Evolutionary conservation across 352 stramenopile genomes (phyloP).

Genomic region (Peronospora destructor): DNA sequence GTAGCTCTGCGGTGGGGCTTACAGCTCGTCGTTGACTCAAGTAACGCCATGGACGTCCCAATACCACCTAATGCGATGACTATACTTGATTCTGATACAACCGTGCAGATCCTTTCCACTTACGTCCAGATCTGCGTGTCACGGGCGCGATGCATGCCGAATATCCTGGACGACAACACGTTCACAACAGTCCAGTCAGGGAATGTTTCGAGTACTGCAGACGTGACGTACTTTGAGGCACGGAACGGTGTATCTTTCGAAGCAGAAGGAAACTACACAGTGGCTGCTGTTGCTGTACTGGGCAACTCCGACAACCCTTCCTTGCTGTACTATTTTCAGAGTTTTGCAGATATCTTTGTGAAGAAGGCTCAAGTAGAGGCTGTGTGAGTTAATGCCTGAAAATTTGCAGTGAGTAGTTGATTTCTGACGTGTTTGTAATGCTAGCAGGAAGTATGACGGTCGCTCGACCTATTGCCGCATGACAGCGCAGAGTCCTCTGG

Average conservation of each 20-base stretch:
- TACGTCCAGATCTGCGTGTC: constrained; percentile 39
- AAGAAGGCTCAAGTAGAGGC: constrained; percentile 14
- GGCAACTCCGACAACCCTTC: constrained; percentile 23
- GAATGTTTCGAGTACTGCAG: no score
- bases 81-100: constrained; percentile 18
- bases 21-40: constrained; percentile 21
- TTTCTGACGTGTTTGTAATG: constrained; percentile 5
- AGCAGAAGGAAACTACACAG: no score
- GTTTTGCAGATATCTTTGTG: constrained; percentile 39
- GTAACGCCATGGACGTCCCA: constrained; percentile 41
- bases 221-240: no score
- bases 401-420: not conserved
- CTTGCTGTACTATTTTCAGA: constrained; percentile 32
- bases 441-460: constrained; percentile 29
- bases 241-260: no score
- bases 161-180: constrained; percentile 1
- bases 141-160: constrained; percentile 32
- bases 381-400: constrained; percentile 11
- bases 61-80: constrained; percentile 23
- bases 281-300: no score
- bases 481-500: constrained; percentile 30
- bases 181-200: no score
- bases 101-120: constrained; percentile 42
- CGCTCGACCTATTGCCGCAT: constrained; percentile 45
- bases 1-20: constrained; percentile 33